Base-by-base conservation (phyloP, 106 monocot species). In the Vanilla planifolia region DNA sequence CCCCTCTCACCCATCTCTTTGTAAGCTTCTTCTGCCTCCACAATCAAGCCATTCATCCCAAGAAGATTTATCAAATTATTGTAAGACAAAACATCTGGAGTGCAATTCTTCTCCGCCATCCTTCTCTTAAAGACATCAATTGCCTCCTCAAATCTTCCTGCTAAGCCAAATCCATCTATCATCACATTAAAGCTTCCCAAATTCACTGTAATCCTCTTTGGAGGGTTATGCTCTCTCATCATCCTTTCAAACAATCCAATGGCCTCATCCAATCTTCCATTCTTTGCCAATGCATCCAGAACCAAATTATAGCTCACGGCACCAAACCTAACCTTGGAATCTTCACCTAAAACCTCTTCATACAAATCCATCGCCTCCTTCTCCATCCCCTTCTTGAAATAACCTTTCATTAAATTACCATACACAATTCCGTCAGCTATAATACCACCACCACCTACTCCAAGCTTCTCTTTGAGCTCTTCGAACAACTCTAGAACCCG, bases 131-230 rank as follows among this genome's bases (percentile, higher is more conserved):
- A 96, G 3, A 87, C 55, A 8, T 50, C 57, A 36, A 96, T 74
- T 0, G 90, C 96, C 41, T 96, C 91, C 8, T 74, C 71, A 52
- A 96, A 91, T 60, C 57, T 79, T 34, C 69, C 64, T 1, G 66
- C 74, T 0, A 56, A 58, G 41, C 96, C 91, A 29, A 74, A 91
- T 1, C 78, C 91, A 73, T 96, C 87, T 8, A 84, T 81, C 83
- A 91, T 81, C 55, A 90, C 96, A 72, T 91, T 96, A 61, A 96
- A 96, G 45, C 68, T 87, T 40, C 96, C 91, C n/a, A 96, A 52
- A 55, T 96, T 88, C 55, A 91, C 86, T 0, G 66, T 55, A 14
- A 88, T 68, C 81, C 60, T 87, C 24, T 51, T 71, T 5, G 96
- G 96, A 0, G 90, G 81, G 28, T 81, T 58, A 43, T 96, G 90